phyloP scores from a whole-genome alignment of 441 rosid genomes.

The Gossypium schwendimanii region DNA sequence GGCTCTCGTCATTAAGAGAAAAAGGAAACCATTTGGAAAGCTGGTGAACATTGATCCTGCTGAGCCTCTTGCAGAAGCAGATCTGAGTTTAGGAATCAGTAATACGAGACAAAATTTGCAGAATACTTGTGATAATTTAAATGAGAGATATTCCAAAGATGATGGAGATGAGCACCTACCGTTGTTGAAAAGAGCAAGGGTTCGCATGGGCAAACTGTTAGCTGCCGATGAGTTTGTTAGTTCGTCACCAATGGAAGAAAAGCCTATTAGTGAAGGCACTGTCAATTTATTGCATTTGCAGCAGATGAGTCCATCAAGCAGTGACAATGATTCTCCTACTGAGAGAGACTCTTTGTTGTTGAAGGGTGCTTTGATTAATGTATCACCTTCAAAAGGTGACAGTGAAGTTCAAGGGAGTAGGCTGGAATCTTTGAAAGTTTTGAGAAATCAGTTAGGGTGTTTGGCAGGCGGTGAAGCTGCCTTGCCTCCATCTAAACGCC shows the following conservation, averaged over 20 bases:
- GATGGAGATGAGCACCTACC: slow-evolving; percentile 97
- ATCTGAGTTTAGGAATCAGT: slow-evolving; percentile 23
- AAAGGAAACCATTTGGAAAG: slow-evolving; percentile 73
- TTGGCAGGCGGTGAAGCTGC: slow-evolving; percentile 64
- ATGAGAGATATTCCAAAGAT: slow-evolving; percentile 43
- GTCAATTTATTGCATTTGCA: slow-evolving; percentile 24
- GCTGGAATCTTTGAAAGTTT: slow-evolving; percentile 25
- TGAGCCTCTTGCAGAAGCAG: slow-evolving; percentile 35
- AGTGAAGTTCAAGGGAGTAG: slow-evolving; percentile 31
- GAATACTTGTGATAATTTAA: slow-evolving; percentile 28
- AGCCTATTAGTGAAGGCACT: slow-evolving; percentile 27
- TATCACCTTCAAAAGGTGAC: slow-evolving; percentile 31
- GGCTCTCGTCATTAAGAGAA: slow-evolving; percentile 60
- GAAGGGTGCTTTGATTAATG: slow-evolving; percentile 31
- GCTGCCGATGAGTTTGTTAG: slow-evolving; percentile 28
- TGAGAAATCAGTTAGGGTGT: slow-evolving; percentile 42
- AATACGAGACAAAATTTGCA: slow-evolving; percentile 32
- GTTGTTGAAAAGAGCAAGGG: slow-evolving; percentile 90
- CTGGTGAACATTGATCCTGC: slow-evolving; percentile 37
- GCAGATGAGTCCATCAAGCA: slow-evolving; percentile 32
- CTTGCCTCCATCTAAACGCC: slow-evolving; percentile 75
- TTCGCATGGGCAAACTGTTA: slow-evolving; percentile 66
- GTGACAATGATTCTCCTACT: slow-evolving; percentile 24
- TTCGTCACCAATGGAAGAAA: slow-evolving; percentile 40
- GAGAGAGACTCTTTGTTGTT: slow-evolving; percentile 20